Base-by-base conservation (phyloP, 2,329 filamentous ascomycete genomes). In the Chaetomiaceae sp. region DNA sequence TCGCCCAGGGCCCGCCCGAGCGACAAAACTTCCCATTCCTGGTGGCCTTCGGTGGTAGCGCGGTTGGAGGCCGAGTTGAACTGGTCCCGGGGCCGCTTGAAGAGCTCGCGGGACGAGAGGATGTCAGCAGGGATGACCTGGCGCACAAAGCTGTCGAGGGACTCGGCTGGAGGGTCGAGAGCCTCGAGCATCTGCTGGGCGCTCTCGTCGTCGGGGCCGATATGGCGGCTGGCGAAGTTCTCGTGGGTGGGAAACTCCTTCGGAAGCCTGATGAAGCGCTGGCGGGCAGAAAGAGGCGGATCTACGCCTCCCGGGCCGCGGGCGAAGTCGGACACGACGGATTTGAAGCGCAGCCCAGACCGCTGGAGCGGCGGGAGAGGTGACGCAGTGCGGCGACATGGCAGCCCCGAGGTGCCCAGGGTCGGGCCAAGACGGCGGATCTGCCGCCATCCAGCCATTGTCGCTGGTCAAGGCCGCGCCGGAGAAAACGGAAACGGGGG, bases 101-200 rank as follows among this genome's bases (percentile, higher is more conserved):
- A 78, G 38, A 90, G 68, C 48, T 81, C 68, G 49, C 77, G 77
- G 48, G 77, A 71, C 12, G 85, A 86, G 44, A 93, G 72, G 47
- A 96, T 87, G 58, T 89, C 82, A 22, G 78, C 68, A 0, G 91
- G 91, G 14, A 97, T 74, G 39, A 96, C 90, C 68, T 95, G 81
- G 58, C 78, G 73, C 34, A 96, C 79, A 61, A 97, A 95, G 22
- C 87, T 81, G 54, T 96, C 88, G 48, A 97, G 67, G 37, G 75
- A 83, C 50, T 75, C 71, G 9, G 74, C 84, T 0, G 87, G 86
- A 15, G 88, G 87, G 49, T 88, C 83, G 33, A 97, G 73, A 1
- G 76, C 76, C 58, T 83, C 78, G 49, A 96, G 80, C 91, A 97
- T 96, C 60, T 82, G 73, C 55, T 81, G 71, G 1, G 82, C 78